These are phyloP conservation scores for Suhomyces kilbournensis DNA, from an alignment of 805 yeast species.

Conservation along the genomic window DNA sequence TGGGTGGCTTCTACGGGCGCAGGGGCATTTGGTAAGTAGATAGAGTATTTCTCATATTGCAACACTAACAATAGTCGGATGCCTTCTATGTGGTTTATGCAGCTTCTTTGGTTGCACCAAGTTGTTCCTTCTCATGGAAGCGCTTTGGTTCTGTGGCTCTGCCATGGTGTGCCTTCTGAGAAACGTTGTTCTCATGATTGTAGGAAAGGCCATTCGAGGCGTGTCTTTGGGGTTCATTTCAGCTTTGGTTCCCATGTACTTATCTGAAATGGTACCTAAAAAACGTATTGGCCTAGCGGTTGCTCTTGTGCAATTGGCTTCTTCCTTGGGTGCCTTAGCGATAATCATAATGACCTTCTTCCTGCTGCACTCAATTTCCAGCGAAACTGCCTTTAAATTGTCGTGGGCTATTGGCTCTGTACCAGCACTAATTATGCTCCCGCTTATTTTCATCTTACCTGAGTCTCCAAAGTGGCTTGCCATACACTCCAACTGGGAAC, in stretches of 20 bases:
- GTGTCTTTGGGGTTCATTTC: conserved; percentile 29
- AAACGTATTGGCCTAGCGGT: conserved; percentile 21
- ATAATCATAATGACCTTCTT: conserved; percentile 15
- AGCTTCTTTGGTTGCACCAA: conserved; percentile 27
- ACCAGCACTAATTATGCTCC: conserved; percentile 19
- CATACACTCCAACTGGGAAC: conserved; percentile 1
- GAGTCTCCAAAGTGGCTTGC: conserved; percentile 32
- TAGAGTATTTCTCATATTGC: background rate
- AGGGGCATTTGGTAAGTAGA: background rate
- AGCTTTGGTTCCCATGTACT: conserved; percentile 31
- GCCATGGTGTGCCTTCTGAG: conserved; percentile 22
- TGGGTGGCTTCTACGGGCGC: background rate
- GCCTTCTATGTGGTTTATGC: conserved; percentile 28
- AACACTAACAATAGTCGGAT: conserved; percentile 26
- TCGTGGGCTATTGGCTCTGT: conserved; percentile 19
- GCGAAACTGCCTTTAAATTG: conserved; percentile 12
- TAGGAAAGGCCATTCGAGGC: conserved; percentile 32
- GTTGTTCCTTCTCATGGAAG: conserved; percentile 20
- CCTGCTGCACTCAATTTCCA: conserved; percentile 9
- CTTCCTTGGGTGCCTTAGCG: conserved; percentile 17
- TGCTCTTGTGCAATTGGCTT: conserved; percentile 21
- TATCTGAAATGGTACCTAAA: conserved; percentile 26
- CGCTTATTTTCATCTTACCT: conserved; percentile 22
- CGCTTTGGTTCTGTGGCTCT: conserved; percentile 30
- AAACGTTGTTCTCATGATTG: conserved; percentile 21